Conservation (phyloP, 192 early-diverging fungal genomes). For the Phlyctochytrium bullatum region DNA sequence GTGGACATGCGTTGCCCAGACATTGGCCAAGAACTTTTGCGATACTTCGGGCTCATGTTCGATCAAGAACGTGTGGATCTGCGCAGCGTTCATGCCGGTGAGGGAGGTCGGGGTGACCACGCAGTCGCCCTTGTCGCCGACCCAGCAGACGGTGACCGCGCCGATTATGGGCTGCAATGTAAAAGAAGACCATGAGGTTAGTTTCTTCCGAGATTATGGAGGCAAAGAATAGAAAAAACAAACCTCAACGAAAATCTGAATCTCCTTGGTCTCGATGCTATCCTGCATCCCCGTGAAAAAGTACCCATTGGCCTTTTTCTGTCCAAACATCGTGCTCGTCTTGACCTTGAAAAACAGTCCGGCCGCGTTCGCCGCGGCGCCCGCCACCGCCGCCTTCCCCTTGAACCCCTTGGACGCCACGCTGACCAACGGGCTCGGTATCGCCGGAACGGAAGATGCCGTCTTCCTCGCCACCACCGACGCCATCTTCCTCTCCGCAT, state of each 20-base stretch:
- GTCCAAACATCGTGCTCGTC: background rate
- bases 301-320: slow-evolving; percentile 23
- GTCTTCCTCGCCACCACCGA: slow-evolving; percentile 65
- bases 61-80: slow-evolving; percentile 14
- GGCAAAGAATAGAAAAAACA: slow-evolving; percentile 1
- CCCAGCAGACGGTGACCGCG: slow-evolving; percentile 1
- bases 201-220: background rate
- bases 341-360: background rate
- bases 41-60: slow-evolving; percentile 9
- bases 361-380: background rate
- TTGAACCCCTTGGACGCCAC: slow-evolving; percentile 10
- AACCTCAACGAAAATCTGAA: slow-evolving; percentile 24
- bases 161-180: slow-evolving; percentile 20
- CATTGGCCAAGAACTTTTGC: slow-evolving; percentile 24
- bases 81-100: background rate
- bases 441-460: slow-evolving; percentile 4
- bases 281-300: slow-evolving; percentile 5
- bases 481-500: slow-evolving; percentile 62
- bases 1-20: slow-evolving; percentile 25
- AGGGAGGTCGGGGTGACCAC: slow-evolving; percentile 8
- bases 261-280: slow-evolving; percentile 17
- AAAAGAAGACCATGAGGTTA: background rate
- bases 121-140: slow-evolving; percentile 17
- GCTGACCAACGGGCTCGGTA: slow-evolving; percentile 29
- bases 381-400: background rate